These are phyloP conservation scores for Gamarada debralockiae DNA, from an alignment of 495 filamentous ascomycete species.

Conservation along the genomic window DNA sequence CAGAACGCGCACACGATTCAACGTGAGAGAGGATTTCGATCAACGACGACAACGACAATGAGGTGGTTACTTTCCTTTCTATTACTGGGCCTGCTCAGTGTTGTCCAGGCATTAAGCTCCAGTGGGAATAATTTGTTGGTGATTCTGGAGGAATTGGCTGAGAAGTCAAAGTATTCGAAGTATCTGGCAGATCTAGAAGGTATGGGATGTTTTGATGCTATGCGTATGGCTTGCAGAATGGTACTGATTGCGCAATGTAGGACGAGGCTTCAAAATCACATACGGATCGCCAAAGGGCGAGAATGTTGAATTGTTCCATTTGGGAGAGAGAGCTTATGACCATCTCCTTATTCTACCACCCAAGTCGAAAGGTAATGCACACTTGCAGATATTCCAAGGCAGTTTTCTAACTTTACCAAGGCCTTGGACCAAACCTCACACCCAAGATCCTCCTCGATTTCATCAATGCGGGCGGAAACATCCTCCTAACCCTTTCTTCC, in stretches of 20 bases:
- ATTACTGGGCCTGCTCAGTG: constrained; percentile 56
- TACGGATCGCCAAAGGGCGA: constrained; percentile 87
- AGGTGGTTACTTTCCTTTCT: constrained; percentile 70
- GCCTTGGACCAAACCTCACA: constrained; percentile 82
- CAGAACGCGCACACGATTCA: constrained; percentile 10
- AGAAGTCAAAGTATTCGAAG: constrained; percentile 75
- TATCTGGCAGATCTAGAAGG: constrained; percentile 81
- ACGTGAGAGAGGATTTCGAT: constrained; percentile 16
- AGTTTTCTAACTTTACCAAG: constrained; percentile 36
- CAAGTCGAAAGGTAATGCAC: constrained; percentile 74
- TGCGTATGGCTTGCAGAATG: no score
- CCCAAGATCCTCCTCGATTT: constrained; percentile 87
- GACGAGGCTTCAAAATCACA: constrained; percentile 72
- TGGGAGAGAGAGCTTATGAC: constrained; percentile 86
- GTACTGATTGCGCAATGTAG: constrained; percentile 38
- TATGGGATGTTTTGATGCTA: constrained; percentile 32
- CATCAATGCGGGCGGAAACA: constrained; percentile 85
- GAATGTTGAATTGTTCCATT: constrained; percentile 73
- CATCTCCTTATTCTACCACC: constrained; percentile 84
- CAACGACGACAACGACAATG: constrained; percentile 52
- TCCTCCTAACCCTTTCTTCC: constrained; percentile 82
- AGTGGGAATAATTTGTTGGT: constrained; percentile 80
- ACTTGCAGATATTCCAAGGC: not conserved
- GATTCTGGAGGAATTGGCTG: constrained; percentile 74
- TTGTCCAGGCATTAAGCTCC: constrained; percentile 73